Evolutionary conservation across 2,329 filamentous ascomycete species (phyloP), one percentile per base, ranked within the genome.

Genomic region (Clarireedia paspali): DNA sequence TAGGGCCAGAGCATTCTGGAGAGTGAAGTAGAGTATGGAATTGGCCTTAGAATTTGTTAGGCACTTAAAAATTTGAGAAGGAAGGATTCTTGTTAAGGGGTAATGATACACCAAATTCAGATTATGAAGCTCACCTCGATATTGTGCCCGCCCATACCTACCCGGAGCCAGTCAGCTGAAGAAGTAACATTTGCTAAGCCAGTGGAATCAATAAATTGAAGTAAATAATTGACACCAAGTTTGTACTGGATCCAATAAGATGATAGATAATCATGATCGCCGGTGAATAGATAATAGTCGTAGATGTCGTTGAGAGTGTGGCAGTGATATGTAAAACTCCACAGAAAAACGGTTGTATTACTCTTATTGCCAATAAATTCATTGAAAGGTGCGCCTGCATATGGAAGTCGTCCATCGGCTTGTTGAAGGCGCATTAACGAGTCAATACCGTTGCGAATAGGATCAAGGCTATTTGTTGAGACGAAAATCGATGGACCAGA

Each of bases 251-350:
- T 60, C 79, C 79, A 83, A 26, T 75, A 75, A 5, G 62, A 53
- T 4, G 63, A 58, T 12, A 83, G 63, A 55, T 79, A 83, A 0
- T 64, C 66, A 4, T 74, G 68, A 55, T 84, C 77, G 24, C 77
- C 76, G 0, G 78, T 77, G 60, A 75, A 83, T 2, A 82, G 70
- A 46, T 80, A 72, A 61, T 83, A 83, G 51, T 82, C 80, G 64
- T 80, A 79, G 5, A 77, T 78, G 2, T 79, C 79, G 45, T 84
- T 78, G 67, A 84, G 74, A 1, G 76, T 77, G 70, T 78, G 79
- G 64, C 81, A 73, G 50, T 84, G 80, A 60, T 84, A 84, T 0
- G 81, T 83, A 58, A 77, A 78, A 10, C 67, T 62, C 5, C 66
- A 58, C 5, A 60, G 65, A 55, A 75, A 64, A 4, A 34, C 30